Evolutionary conservation across 2,329 filamentous ascomycete genomes (phyloP).

Genomic region (Paradendryphiella salina): DNA sequence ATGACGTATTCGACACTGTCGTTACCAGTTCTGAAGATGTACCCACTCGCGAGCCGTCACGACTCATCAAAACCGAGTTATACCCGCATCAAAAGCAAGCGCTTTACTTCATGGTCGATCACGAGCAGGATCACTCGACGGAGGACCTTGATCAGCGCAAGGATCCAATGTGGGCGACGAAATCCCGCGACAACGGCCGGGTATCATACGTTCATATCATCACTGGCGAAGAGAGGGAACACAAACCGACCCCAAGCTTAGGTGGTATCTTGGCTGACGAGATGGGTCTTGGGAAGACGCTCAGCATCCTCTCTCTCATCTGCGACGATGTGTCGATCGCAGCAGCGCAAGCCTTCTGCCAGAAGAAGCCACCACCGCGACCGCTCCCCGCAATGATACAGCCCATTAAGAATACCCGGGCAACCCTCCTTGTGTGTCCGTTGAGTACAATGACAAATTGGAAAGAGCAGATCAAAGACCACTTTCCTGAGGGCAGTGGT

Average conservation of each 20-base stretch:
- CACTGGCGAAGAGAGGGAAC: slow-evolving; percentile 58
- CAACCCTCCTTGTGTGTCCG: slow-evolving; percentile 85
- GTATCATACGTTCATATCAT: slow-evolving; percentile 80
- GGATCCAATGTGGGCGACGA: slow-evolving; percentile 76
- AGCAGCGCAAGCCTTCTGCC: slow-evolving; percentile 66
- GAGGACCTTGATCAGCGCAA: slow-evolving; percentile 65
- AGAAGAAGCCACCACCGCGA: slow-evolving; percentile 51
- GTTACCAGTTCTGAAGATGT: slow-evolving; percentile 71
- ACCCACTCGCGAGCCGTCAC: slow-evolving; percentile 69
- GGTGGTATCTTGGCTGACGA: slow-evolving; percentile 57
- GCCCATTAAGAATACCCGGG: slow-evolving; percentile 66
- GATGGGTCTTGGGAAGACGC: slow-evolving; percentile 58
- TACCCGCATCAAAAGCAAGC: slow-evolving; percentile 89
- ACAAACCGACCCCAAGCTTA: slow-evolving; percentile 43
- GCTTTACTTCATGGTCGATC: slow-evolving; percentile 79
- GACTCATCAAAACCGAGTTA: slow-evolving; percentile 66
- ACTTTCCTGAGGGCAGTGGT: slow-evolving; percentile 63
- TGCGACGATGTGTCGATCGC: slow-evolving; percentile 60
- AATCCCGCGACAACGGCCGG: slow-evolving; percentile 59
- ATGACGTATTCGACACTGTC: slow-evolving; percentile 85
- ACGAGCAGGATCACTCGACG: slow-evolving; percentile 69
- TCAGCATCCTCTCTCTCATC: slow-evolving; percentile 82
- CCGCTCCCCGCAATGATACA: slow-evolving; percentile 14
- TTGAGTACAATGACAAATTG: slow-evolving; percentile 92
- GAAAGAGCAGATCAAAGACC: slow-evolving; percentile 87